Evolutionary conservation across 1,284 basidiomycete species (phyloP), one percentile per base, ranked within the genome.

Genomic region (Cystobasidium sp.): DNA sequence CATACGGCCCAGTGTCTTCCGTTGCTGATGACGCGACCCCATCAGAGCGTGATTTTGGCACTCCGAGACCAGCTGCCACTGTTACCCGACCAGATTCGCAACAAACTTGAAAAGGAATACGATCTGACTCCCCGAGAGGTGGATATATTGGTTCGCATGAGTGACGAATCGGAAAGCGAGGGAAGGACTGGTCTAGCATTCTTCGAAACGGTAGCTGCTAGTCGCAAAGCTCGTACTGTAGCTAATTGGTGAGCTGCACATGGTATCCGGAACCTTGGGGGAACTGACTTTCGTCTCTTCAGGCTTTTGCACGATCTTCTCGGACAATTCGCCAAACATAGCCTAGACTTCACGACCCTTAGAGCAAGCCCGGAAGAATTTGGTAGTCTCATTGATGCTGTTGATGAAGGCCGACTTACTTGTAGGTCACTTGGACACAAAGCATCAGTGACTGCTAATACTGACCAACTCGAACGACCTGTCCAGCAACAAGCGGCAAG

Each of bases 241-340:
- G 86, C 90, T 39, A 97, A 97, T 81, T 97, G 94, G 95, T 94
- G 72, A 65, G 86, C 81, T 1, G n/a, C 18, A 22, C 18, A 43
- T n/a, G n/a, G n/a, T n/a, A n/a, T n/a, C 46, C n/a, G 10, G 47
- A 53, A 44, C 31, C n/a, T 24, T 6, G 16, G 20, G 12, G 2
- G 63, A 22, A 46, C 22, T 44, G 14, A 56, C 18, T 31, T 24
- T n/a, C 12, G 3, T 18, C 8, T n/a, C 2, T 22, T 44, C 53
- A 95, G 93, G 93, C 88, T 95, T 82, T 89, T 88, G 7, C 92
- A 97, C 78, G 92, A 94, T 76, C 84, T 95, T 0, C 83, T 94
- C 7, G 92, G 92, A 0, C 88, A 91, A 77, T 84, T 96, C 6
- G 83, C 89, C 0, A 86, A 87, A 51, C 84, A 87, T 16, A 85